Evolutionary conservation across 805 yeast genomes (phyloP), one percentile per base, ranked within the genome.

Genomic region (Candida coquimbonensis): DNA sequence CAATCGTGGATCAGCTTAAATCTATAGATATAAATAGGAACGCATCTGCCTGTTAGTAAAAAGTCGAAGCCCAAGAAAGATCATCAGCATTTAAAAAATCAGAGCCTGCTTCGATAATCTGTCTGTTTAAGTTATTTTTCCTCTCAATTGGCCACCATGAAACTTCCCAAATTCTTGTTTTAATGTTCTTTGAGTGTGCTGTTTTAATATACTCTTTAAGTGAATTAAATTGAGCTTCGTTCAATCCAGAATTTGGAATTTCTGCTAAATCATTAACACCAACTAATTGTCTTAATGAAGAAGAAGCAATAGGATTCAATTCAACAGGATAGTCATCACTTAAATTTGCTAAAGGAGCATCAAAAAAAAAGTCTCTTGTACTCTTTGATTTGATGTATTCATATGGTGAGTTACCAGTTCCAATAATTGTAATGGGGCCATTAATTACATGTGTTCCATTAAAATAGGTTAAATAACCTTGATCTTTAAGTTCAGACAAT

Each of bases 161-260:
- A 14, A 78, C 80, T 27, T 82, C 90, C 91, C 93, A 84, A 36
- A 83, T 64, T 49, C 93, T 67, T 0, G 89, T 80, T 53, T 70
- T 68, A 37, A 82, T 59, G 12, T 78, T 77, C 40, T 61, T 50
- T 3, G 61, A 54, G 52, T 83, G 87, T 3, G 87, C 83, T 9
- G 49, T 38, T 3, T 53, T 49, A 13, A 67, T 54, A 16, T 46
- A 43, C 3, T 31, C 42, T 21, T 67, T 66, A 38, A 77, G 62
- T 19, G 49, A 49, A 8, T 46, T 49, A 12, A 55, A 50, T 49
- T 77, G 78, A 1, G 54, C 55, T 0, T 56, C 57, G 27, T 61
- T 63, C 41, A 80, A 64, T 5, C 74, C 66, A 24, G 32, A 45
- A 44, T 26, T 45, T 19, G 47, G 55, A 38, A 51, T 46, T 9